phyloP scores from a whole-genome alignment of 2,329 filamentous ascomycete genomes.

The Ambrosiella xylebori region DNA sequence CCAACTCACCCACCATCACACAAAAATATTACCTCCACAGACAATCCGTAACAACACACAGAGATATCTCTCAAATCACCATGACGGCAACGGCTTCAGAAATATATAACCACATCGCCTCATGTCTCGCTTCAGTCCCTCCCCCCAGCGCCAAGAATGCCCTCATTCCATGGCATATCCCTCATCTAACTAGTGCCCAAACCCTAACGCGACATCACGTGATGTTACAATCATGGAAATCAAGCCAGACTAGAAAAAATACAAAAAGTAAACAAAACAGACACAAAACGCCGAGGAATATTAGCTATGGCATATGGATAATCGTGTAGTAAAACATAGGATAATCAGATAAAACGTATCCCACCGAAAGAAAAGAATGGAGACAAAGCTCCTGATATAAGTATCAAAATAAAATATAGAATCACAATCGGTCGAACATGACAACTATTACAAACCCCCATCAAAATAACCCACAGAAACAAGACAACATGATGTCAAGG shows the following conservation, averaged over 20 bases:
- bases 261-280: conserved; percentile 5
- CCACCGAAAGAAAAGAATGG: background rate
- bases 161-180: too few relatives aligned
- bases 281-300: background rate
- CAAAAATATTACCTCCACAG: too few relatives aligned
- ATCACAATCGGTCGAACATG: background rate
- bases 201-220: too few relatives aligned
- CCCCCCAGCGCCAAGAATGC: too few relatives aligned
- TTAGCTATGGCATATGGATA: background rate
- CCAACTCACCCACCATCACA: too few relatives aligned
- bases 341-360: background rate
- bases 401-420: background rate
- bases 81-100: too few relatives aligned
- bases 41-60: too few relatives aligned
- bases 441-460: conserved; percentile 4
- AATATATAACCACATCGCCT: too few relatives aligned
- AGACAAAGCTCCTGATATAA: background rate
- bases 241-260: background rate
- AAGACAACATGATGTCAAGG: background rate
- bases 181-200: too few relatives aligned
- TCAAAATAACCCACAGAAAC: conserved; percentile 1
- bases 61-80: too few relatives aligned
- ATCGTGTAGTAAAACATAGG: background rate
- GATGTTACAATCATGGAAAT: background rate
- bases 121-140: too few relatives aligned